phyloP scores from a whole-genome alignment of 805 yeast genomes.

The Torulaspora delbrueckii region DNA sequence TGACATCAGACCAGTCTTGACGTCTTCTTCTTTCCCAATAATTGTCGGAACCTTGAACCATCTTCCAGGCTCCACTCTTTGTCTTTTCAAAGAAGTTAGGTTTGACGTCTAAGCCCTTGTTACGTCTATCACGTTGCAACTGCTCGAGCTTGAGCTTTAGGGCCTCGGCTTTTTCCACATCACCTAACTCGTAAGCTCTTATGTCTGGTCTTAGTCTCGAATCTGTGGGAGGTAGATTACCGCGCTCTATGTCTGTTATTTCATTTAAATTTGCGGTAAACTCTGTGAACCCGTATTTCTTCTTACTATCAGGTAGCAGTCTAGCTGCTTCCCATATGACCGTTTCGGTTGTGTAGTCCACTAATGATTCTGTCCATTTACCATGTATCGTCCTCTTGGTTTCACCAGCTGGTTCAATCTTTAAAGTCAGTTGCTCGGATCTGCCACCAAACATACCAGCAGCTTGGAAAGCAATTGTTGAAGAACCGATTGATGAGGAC shows the following conservation, averaged over 20 bases:
- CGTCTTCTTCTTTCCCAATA: slow-evolving; percentile 77
- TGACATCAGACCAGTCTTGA: slow-evolving; percentile 55
- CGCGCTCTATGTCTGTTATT: slow-evolving; percentile 65
- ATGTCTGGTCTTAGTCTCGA: slow-evolving; percentile 89
- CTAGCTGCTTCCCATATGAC: slow-evolving; percentile 68
- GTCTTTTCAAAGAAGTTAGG: slow-evolving; percentile 60
- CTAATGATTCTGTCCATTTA: slow-evolving; percentile 75
- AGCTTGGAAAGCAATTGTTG: slow-evolving; percentile 68
- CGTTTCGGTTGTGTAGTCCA: slow-evolving; percentile 35
- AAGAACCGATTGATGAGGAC: slow-evolving; percentile 63
- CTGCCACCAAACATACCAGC: slow-evolving; percentile 82
- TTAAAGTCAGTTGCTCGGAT: slow-evolving; percentile 53
- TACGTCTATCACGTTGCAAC: slow-evolving; percentile 72
- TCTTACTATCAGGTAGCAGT: slow-evolving; percentile 50
- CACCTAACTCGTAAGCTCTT: slow-evolving; percentile 61
- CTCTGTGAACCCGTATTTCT: slow-evolving; percentile 79
- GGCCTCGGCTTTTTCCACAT: slow-evolving; percentile 65
- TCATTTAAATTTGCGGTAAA: slow-evolving; percentile 81
- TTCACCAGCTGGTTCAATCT: slow-evolving; percentile 33
- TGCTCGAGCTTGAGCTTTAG: slow-evolving; percentile 69
- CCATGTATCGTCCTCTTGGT: slow-evolving; percentile 43
- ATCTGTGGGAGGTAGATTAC: slow-evolving; percentile 72
- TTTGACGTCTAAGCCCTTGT: slow-evolving; percentile 43
- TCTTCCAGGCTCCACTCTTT: slow-evolving; percentile 47
- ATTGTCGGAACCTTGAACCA: slow-evolving; percentile 51